These are phyloP conservation scores for Pseudozyma pruni DNA, from an alignment of 1,284 basidiomycete species.

Conservation along the genomic window DNA sequence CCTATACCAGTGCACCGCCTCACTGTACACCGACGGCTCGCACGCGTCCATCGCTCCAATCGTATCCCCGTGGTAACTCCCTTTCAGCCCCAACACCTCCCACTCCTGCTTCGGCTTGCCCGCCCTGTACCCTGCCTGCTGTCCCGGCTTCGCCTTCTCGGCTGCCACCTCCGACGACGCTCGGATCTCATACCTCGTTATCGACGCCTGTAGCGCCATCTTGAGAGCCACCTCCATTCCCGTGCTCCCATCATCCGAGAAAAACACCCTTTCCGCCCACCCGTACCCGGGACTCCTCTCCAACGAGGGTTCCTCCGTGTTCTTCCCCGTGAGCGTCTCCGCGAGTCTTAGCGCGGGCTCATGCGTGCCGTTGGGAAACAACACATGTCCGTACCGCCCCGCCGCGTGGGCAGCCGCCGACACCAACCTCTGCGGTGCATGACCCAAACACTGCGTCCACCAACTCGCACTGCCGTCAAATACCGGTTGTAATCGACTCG, in stretches of 20 bases:
- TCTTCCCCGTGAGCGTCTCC: conserved; percentile 74
- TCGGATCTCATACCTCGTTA: conserved; percentile 39
- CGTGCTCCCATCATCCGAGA: conserved; percentile 92
- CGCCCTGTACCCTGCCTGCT: conserved; percentile 42
- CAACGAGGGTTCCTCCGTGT: conserved; percentile 39
- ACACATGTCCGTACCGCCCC: conserved; percentile 94
- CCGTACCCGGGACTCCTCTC: conserved; percentile 68
- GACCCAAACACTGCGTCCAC: conserved; percentile 97
- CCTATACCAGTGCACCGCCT: conserved; percentile 89
- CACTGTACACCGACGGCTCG: conserved; percentile 84
- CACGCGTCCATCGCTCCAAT: conserved; percentile 98
- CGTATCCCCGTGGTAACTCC: conserved; percentile 97
- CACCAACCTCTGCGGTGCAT: conserved; percentile 80
- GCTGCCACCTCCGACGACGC: conserved; percentile 32
- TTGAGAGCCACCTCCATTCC: conserved; percentile 96
- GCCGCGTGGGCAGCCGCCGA: conserved; percentile 88
- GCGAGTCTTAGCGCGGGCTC: conserved; percentile 83
- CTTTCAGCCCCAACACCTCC: conserved; percentile 86
- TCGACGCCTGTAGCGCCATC: conserved; percentile 74
- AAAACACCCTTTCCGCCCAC: conserved; percentile 92
- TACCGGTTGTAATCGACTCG: conserved; percentile 74
- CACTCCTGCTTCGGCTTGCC: conserved; percentile 70
- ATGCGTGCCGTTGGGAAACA: conserved; percentile 90
- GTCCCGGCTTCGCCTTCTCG: conserved; percentile 19
- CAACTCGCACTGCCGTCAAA: conserved; percentile 94